Percentiles rank a stretch among this genome's conserved stretches.
phyloP scores from a whole-genome alignment of 2,329 filamentous ascomycete species.

The Cladophialophora carrionii region DNA sequence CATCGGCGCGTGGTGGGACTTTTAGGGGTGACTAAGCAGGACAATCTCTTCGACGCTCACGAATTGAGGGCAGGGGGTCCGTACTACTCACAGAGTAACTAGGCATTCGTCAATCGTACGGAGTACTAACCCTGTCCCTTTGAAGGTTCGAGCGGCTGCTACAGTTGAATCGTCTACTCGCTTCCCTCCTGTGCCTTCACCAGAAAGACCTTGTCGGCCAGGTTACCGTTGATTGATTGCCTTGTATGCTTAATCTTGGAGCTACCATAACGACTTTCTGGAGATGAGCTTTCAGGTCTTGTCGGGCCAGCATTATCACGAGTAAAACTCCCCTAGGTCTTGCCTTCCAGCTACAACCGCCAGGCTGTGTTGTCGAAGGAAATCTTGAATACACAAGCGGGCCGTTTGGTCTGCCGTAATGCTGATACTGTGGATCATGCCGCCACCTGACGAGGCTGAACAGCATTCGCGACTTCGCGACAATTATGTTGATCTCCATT shows the following conservation, averaged over 20 bases:
- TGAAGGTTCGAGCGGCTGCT: not conserved
- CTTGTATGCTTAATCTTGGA: not conserved
- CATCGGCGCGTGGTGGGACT: not conserved
- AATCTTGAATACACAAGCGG: not conserved
- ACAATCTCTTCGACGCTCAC: not conserved
- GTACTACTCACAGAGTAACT: no score
- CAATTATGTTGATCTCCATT: not conserved
- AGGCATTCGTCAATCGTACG: no score
- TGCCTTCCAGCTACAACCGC: not conserved
- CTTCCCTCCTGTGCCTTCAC: not conserved
- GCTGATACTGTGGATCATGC: not conserved
- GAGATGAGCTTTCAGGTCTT: no score
- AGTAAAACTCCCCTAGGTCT: not conserved
- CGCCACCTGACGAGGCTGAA: no score
- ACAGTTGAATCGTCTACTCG: not conserved
- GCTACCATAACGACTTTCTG: not conserved
- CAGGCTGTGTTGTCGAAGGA: no score
- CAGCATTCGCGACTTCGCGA: not conserved
- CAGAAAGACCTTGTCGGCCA: no score
- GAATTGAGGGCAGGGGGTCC: not conserved
- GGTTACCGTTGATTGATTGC: no score
- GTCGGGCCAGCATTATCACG: not conserved
- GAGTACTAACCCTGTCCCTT: not conserved
- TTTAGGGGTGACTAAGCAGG: not conserved
- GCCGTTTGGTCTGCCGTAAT: slow-evolving; percentile 1